Conservation (phyloP, 2,329 filamentous ascomycete genomes). For the Exophiala aquamarina region DNA sequence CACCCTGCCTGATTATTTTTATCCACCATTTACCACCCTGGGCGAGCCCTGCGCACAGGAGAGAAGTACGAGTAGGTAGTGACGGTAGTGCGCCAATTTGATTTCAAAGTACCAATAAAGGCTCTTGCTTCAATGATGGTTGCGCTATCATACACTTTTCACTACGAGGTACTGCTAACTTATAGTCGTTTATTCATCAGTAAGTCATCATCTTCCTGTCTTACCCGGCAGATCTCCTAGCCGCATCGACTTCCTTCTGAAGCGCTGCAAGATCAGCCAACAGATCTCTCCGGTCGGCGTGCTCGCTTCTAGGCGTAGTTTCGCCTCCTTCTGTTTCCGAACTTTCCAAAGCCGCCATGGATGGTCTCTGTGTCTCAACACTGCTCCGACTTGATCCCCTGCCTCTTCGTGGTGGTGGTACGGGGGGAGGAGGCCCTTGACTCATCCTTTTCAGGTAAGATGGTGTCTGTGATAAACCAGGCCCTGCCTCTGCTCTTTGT, state of each 20-base stretch:
- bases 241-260: conserved; percentile 73
- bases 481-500: neutral
- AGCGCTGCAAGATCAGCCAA: conserved; percentile 70
- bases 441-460: conserved; percentile 16
- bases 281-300: conserved; percentile 54
- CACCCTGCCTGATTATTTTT: too few species aligned
- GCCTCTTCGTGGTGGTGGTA: conserved; percentile 48
- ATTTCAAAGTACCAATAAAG: too few species aligned
- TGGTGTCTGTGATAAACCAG: conserved; percentile 7
- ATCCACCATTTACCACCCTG: too few species aligned
- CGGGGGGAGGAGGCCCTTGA: conserved; percentile 38
- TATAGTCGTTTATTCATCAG: too few species aligned
- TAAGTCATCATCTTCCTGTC: conserved; percentile 5
- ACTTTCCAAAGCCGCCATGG: conserved; percentile 19
- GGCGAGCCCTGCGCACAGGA: too few species aligned
- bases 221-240: conserved; percentile 43
- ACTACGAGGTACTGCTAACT: too few species aligned
- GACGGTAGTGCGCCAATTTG: too few species aligned
- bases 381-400: conserved; percentile 44
- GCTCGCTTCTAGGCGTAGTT: neutral
- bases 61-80: too few species aligned
- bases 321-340: conserved; percentile 5
- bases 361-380: conserved; percentile 29
- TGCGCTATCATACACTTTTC: too few species aligned
- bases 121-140: too few species aligned